These are phyloP conservation scores for Aaosphaeria arxii DNA, from an alignment of 2,329 filamentous ascomycete species.

Conservation along the genomic window DNA sequence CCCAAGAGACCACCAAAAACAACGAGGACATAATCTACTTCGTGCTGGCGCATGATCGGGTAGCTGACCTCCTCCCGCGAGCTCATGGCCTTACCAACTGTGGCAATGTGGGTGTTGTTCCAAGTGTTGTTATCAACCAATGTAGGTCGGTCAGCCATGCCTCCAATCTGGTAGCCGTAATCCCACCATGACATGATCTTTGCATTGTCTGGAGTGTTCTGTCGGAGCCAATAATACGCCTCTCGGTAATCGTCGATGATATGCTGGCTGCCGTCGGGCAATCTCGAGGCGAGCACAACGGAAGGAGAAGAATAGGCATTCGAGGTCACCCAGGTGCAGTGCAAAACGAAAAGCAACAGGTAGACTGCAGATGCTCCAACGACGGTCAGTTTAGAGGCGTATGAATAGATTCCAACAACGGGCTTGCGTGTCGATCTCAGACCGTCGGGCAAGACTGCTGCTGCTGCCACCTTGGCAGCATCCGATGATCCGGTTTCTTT, in stretches of 20 bases:
- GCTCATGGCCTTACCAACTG: slow-evolving; percentile 98
- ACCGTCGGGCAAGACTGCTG: slow-evolving; percentile 50
- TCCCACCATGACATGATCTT: slow-evolving; percentile 99
- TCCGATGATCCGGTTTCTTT: slow-evolving; percentile 44
- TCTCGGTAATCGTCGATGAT: slow-evolving; percentile 99
- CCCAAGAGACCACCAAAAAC: slow-evolving; percentile 95
- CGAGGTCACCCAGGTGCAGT: slow-evolving; percentile 99
- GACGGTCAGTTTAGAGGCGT: slow-evolving; percentile 75
- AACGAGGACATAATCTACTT: slow-evolving; percentile 97
- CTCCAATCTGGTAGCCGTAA: slow-evolving; percentile 98
- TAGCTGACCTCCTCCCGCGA: slow-evolving; percentile 97
- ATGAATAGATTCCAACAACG: slow-evolving; percentile 77
- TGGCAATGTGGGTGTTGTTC: slow-evolving; percentile 99
- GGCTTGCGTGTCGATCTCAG: slow-evolving; percentile 72
- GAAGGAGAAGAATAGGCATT: slow-evolving; percentile 98
- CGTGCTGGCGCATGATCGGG: slow-evolving; percentile 95
- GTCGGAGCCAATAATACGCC: slow-evolving; percentile 98
- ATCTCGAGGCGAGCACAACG: slow-evolving; percentile 85
- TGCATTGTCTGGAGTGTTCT: slow-evolving; percentile 91
- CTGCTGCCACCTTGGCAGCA: slow-evolving; percentile 42
- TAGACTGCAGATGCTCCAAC: slow-evolving; percentile 72
- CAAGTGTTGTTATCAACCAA: slow-evolving; percentile 99
- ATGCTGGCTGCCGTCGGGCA: slow-evolving; percentile 93
- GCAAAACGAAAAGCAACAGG: slow-evolving; percentile 87
- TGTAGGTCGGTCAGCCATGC: slow-evolving; percentile 96